Evolutionary conservation across 345 rosid genomes (phyloP), one percentile per base, ranked within the genome.

Genomic region (Kandelia obovata): DNA sequence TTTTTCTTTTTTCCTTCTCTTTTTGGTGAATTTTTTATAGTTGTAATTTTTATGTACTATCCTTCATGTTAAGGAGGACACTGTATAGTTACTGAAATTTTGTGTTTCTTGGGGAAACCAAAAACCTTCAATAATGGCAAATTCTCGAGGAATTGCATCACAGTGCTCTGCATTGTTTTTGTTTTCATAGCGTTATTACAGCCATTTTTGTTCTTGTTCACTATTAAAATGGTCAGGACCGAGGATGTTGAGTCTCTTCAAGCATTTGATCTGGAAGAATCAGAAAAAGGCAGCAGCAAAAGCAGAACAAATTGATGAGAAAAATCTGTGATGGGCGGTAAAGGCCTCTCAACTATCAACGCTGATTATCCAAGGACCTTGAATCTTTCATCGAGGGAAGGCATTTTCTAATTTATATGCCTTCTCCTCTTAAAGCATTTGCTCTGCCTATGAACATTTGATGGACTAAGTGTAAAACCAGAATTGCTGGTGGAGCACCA

Each of bases 31-130:
- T n/a, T 53, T 5, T 53, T 53, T 8, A 52, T 52, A 1, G 56
- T 17, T 20, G 21, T 19, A 5, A 16, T 17, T 21, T 20, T 20
- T 17, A 8, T 19, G 56, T 17, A 8, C 56, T 21, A 52, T 52
- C 56, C 5, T 71, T 68, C 65, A 94, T 97, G 84, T 94, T 75
- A 94, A 94, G 86, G 98, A 88, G 80, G 97, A 91, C 77, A 91
- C 97, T 15, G 89, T 85, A 1, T 94, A 96, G 96, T 91, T 94
- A 66, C 93, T 94, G 65, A 91, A 94, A 63, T 94, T 94, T 66
- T 94, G 98, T 69, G 97, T 91, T 65, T 96, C 97, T 32, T 91
- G 98, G 98, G 89, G 96, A 68, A 91, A 91, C 37, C 7, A 34
- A 34, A 34, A 7, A 34, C 9, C 37, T 34, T 34, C 37, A 34